Evolutionary conservation across 257 asterid species (phyloP).

Genomic region (Solanum gandarillasii): DNA sequence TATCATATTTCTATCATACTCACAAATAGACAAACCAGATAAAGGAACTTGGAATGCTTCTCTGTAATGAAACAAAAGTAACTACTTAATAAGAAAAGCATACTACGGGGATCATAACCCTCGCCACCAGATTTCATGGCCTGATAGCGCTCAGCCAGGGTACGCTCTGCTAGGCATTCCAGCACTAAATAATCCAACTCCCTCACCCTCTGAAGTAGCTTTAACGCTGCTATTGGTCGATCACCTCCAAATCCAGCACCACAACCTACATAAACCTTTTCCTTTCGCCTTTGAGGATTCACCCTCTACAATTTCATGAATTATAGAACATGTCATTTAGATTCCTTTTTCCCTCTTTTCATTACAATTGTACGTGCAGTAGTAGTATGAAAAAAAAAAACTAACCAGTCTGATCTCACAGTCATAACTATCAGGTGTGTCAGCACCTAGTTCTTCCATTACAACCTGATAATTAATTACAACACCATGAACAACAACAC

Average conservation of each 20-base stretch:
- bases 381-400: background rate
- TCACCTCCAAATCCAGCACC: conserved; percentile 99
- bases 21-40: background rate
- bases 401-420: conserved; percentile 62
- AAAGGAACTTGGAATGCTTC: background rate
- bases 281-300: conserved; percentile 59
- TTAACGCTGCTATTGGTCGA: conserved; percentile 80
- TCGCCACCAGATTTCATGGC: conserved; percentile 56
- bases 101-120: conserved; percentile 95
- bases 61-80: background rate
- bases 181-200: conserved; percentile 78
- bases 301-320: conserved; percentile 38
- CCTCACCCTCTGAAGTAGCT: conserved; percentile 66
- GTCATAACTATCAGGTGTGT: conserved; percentile 28
- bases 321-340: background rate
- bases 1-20: background rate
- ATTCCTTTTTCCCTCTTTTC: background rate
- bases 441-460: conserved; percentile 19
- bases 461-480: conserved; percentile 14
- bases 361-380: too few species aligned
- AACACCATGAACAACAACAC: background rate
- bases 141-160: conserved; percentile 81
- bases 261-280: conserved; percentile 74
- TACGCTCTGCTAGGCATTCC: conserved; percentile 97
- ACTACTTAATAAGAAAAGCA: conserved; percentile 6